Base-by-base conservation (phyloP, 176 grass and related monocot genomes). In the Avena eriantha region DNA sequence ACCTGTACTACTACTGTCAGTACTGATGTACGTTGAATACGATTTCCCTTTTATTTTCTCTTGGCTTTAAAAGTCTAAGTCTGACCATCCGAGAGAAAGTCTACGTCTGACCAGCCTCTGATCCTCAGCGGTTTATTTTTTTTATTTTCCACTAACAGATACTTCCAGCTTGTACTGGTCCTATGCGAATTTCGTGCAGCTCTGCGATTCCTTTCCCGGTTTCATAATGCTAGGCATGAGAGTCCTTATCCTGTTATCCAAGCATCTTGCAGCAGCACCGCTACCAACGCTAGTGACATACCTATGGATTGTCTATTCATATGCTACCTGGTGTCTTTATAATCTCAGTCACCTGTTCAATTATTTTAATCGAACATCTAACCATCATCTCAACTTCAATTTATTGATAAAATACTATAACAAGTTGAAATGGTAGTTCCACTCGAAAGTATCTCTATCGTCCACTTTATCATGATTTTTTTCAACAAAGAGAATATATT, bases 1-100 rank as follows among this genome's bases (percentile, higher is more conserved):
- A 83, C 23, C 11, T 50, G 19, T 87, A 83, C 80, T 87, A 83
- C 80, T 87, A 83, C 80, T 64, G 7, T 36, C 36, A 49, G 46
- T 83, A 87, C 80, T 47, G 16, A 23, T 73, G 89, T 87, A 79
- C 80, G 34, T 22, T 21, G 58, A 71, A 55, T 16, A 63, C 23
- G 17, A 22, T 55, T 73, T 73, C 33, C 24, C 26, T 47, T 70
- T 69, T 86, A 21, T 72, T 82, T 78, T 83, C 0, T 22, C 13
- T 58, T 13, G 59, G 31, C 29, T 3, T 22, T 49, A 45, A 48
- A 47, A 24, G 15, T 55, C 1, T 24, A 73, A 31, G 8, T 68
- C 49, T 63, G 63, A 64, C 14, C 46, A 50, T 75, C 46, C 31
- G 51, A 17, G 3, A 29, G 4, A 43, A 63, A 34, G 50, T 54